Percentiles rank a stretch among this genome's conserved stretches.
Conservation (phyloP, 441 rosid genomes). For the Isatis lusitanica region DNA sequence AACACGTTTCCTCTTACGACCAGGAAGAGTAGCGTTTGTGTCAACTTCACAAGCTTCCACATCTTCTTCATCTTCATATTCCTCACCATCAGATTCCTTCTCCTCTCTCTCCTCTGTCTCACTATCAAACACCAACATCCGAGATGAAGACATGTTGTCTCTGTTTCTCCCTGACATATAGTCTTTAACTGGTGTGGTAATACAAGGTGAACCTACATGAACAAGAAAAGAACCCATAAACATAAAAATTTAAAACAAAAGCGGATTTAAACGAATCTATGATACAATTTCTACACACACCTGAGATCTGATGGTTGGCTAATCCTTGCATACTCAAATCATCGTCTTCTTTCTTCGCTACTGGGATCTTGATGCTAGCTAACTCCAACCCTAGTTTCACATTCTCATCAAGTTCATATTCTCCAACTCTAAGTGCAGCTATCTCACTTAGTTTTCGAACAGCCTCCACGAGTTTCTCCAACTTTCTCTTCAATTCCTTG, state of each 20-base stretch:
- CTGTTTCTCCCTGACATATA: background rate
- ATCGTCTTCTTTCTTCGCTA: background rate
- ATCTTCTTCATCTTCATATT: conserved; percentile 33
- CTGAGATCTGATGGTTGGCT: conserved; percentile 26
- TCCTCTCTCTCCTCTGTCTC: background rate
- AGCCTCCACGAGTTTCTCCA: conserved; percentile 43
- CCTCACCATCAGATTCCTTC: conserved; percentile 3
- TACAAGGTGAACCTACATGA: conserved; percentile 21
- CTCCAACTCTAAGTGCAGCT: conserved; percentile 12
- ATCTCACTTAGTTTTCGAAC: conserved; percentile 32
- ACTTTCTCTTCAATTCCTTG: conserved; percentile 52
- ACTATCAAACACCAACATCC: conserved; percentile 12
- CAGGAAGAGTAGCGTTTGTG: conserved; percentile 20
- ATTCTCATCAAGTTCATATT: conserved; percentile 25
- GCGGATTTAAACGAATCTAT: background rate
- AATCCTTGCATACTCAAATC: too few species aligned
- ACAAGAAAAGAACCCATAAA: background rate
- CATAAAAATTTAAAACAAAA: background rate
- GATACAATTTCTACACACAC: conserved; percentile 12
- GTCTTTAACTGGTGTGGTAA: conserved; percentile 29
- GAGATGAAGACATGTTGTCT: conserved; percentile 1
- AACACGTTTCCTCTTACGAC: conserved; percentile 34
- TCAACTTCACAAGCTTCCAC: conserved; percentile 31
- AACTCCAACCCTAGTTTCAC: conserved; percentile 24
- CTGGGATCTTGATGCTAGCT: background rate